A percentile compares a stretch with the other conserved stretches of the same genome.
Conservation (phyloP, 495 filamentous ascomycete species). For the Darksidea phi region DNA sequence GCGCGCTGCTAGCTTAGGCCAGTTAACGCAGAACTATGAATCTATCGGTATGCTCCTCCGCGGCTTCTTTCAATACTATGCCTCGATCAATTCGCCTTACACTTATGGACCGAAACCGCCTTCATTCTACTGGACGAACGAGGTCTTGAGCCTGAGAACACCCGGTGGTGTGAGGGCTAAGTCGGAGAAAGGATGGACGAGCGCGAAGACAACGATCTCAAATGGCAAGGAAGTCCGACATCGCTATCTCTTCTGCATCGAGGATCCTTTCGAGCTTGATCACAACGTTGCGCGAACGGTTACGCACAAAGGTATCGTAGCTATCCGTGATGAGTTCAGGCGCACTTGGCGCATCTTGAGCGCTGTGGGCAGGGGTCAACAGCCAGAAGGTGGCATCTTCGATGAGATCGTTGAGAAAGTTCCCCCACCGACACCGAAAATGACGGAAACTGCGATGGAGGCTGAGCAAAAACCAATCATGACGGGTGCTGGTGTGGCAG, state of each 20-base stretch:
- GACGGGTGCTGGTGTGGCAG: background rate
- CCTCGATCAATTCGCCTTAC: slow-evolving; percentile 40
- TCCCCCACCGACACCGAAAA: background rate
- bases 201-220: slow-evolving; percentile 57
- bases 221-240: slow-evolving; percentile 63
- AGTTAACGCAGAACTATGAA: slow-evolving; percentile 59
- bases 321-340: slow-evolving; percentile 76
- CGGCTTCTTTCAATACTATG: slow-evolving; percentile 82
- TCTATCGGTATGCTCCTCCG: slow-evolving; percentile 63
- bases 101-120: slow-evolving; percentile 39
- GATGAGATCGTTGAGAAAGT: slow-evolving; percentile 37
- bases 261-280: slow-evolving; percentile 80
- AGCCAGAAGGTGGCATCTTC: slow-evolving; percentile 38
- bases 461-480: background rate
- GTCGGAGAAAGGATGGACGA: slow-evolving; percentile 72
- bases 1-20: slow-evolving; percentile 49
- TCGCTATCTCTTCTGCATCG: slow-evolving; percentile 81
- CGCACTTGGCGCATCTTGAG: slow-evolving; percentile 66
- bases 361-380: slow-evolving; percentile 32
- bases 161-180: slow-evolving; percentile 66
- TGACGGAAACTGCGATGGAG: background rate
- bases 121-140: slow-evolving; percentile 69
- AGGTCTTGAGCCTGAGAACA: slow-evolving; percentile 71
- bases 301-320: slow-evolving; percentile 67
- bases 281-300: slow-evolving; percentile 85